Conservation (phyloP, 148 eudicot genomes). For the Diospyros kaki region DNA sequence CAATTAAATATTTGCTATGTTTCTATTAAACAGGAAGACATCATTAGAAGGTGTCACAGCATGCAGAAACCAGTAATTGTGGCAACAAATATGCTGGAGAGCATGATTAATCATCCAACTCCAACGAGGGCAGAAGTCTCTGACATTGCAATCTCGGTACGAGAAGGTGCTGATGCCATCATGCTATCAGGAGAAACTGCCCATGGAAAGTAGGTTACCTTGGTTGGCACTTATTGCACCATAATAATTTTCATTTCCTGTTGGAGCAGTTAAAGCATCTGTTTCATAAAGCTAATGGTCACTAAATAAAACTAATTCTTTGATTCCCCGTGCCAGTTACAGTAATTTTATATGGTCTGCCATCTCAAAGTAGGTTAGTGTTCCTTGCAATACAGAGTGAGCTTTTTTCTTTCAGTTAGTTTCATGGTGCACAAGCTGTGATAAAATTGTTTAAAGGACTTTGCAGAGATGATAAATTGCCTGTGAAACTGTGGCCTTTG, state of each 20-base stretch:
- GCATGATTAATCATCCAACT: constrained; percentile 93
- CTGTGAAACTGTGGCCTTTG: neutral
- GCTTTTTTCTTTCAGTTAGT: neutral
- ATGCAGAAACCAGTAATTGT: constrained; percentile 93
- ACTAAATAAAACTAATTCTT: neutral
- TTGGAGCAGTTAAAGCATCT: neutral
- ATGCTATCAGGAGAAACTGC: constrained; percentile 99
- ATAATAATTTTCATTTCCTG: neutral
- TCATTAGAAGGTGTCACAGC: constrained; percentile 75
- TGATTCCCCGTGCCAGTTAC: neutral
- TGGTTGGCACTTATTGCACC: neutral
- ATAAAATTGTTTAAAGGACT: neutral
- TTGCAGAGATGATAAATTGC: neutral
- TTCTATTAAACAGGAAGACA: constrained; percentile 61
- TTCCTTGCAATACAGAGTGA: too few relatives aligned
- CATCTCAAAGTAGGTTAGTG: neutral
- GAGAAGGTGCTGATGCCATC: constrained; percentile 94
- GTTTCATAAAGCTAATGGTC: neutral
- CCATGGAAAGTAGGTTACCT: constrained; percentile 83
- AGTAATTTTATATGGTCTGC: neutral
- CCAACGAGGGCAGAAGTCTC: constrained; percentile 99
- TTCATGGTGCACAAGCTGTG: neutral
- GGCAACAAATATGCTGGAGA: constrained; percentile 98
- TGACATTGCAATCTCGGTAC: constrained; percentile 96
- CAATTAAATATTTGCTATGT: constrained; percentile 2